These are phyloP conservation scores for Nyssa sinensis DNA, from an alignment of 148 eudicot species.

Conservation along the genomic window DNA sequence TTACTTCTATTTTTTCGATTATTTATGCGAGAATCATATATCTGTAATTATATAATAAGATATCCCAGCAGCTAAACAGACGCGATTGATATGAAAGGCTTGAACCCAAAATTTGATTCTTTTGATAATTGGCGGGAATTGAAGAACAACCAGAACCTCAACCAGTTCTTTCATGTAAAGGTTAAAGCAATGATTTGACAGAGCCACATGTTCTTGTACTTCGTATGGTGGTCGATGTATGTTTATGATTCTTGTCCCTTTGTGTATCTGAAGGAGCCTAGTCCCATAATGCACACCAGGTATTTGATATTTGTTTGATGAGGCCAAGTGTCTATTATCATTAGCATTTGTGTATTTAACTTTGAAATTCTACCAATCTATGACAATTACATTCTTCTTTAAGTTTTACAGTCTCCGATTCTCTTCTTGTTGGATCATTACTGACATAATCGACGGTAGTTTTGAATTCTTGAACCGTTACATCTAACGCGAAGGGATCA, in stretches of 20 bases:
- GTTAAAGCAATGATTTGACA: no score
- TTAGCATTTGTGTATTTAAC: not conserved
- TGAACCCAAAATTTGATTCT: no score
- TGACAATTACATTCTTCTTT: no score
- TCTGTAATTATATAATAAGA: no score
- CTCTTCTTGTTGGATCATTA: not conserved
- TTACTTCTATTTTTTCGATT: no score
- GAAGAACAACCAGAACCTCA: not conserved
- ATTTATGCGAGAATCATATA: no score
- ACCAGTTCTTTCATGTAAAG: not conserved
- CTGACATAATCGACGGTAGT: no score
- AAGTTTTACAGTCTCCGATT: not conserved
- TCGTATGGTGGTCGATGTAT: not conserved
- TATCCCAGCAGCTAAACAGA: no score
- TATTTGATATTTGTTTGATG: conserved; percentile 43
- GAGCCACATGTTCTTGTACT: not conserved
- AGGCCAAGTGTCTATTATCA: not conserved
- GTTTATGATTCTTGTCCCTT: not conserved
- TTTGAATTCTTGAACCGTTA: not conserved
- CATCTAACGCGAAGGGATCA: no score
- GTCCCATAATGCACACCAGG: conserved; percentile 31
- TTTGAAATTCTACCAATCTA: not conserved
- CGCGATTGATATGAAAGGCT: no score
- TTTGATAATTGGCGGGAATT: not conserved
- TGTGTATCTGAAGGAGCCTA: not conserved